phyloP scores from a whole-genome alignment of 208 protist species.

The Acanthamoeba polyphaga region DNA sequence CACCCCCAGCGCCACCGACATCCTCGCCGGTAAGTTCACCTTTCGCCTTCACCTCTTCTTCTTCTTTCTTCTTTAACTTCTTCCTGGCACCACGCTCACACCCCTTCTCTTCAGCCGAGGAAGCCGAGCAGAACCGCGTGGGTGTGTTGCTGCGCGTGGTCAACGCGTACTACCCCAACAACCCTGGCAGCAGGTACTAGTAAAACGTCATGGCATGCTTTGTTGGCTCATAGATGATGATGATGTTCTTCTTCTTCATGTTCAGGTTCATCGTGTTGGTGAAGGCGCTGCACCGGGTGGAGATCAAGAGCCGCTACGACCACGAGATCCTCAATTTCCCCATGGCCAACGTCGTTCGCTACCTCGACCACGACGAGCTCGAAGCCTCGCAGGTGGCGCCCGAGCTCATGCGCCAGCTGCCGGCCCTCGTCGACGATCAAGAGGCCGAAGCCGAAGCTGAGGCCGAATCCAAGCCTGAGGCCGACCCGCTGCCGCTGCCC shows the following conservation, averaged over 20 bases:
- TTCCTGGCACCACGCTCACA: neutral
- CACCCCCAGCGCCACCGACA: neutral
- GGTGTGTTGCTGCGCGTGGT: conserved; percentile 1
- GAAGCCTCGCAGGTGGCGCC: neutral
- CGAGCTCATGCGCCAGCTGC: neutral
- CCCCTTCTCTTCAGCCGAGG: neutral
- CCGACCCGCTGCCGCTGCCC: neutral
- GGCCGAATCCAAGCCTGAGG: neutral
- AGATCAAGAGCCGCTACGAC: conserved; percentile 16
- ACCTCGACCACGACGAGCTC: conserved; percentile 36
- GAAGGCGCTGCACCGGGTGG: neutral
- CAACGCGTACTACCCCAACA: conserved; percentile 55
- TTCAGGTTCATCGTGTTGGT: conserved; percentile 18
- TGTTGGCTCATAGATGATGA: too few relatives aligned
- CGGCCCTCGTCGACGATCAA: neutral
- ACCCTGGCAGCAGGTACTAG: neutral
- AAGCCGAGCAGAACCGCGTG: conserved; percentile 13
- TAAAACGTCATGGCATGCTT: neutral
- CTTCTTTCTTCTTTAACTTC: neutral
- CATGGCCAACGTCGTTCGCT: neutral
- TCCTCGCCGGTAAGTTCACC: neutral
- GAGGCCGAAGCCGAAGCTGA: neutral
- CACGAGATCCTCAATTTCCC: neutral
- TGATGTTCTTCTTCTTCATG: neutral
- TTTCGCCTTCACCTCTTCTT: neutral